Conservation (phyloP, 768 basidiomycete genomes). For the Lactarius akahatsu region DNA sequence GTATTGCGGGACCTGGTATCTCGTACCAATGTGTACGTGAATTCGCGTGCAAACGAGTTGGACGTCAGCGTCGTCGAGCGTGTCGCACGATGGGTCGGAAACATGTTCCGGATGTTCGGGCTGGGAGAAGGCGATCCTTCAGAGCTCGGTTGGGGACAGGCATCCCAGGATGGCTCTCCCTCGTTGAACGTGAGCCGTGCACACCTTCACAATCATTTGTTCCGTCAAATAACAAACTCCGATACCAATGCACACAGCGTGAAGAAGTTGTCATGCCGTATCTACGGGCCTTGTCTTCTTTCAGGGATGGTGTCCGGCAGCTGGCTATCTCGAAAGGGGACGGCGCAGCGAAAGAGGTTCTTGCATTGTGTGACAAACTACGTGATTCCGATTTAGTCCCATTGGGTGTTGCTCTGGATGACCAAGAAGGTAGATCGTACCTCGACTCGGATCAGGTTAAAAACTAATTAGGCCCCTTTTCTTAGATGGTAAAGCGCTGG, state of each 20-base stretch:
- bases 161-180: constrained; percentile 43
- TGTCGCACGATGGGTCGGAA: constrained; percentile 64
- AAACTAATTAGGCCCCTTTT: constrained; percentile 10
- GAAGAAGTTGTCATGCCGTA: constrained; percentile 90
- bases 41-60: constrained; percentile 52
- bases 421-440: constrained; percentile 74
- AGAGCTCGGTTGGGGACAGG: constrained; percentile 87
- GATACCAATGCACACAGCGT: constrained; percentile 46
- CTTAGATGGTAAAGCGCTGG: constrained; percentile 89
- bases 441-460: constrained; percentile 12
- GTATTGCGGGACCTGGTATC: constrained; percentile 80
- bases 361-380: constrained; percentile 84
- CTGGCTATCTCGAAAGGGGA: constrained; percentile 74
- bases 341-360: constrained; percentile 70
- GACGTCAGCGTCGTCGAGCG: constrained; percentile 66
- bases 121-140: constrained; percentile 65
- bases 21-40: constrained; percentile 86
- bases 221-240: constrained; percentile 15
- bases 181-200: constrained; percentile 51
- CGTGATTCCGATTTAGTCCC: constrained; percentile 88
- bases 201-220: constrained; percentile 6
- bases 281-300: constrained; percentile 76
- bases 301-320: constrained; percentile 86
- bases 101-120: constrained; percentile 78
- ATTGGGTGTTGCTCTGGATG: constrained; percentile 94